A percentile compares a stretch with the other conserved stretches of the same genome.
These are phyloP conservation scores for Periglandula ipomoeae DNA, from an alignment of 2,329 filamentous ascomycete genomes.

Conservation along the genomic window DNA sequence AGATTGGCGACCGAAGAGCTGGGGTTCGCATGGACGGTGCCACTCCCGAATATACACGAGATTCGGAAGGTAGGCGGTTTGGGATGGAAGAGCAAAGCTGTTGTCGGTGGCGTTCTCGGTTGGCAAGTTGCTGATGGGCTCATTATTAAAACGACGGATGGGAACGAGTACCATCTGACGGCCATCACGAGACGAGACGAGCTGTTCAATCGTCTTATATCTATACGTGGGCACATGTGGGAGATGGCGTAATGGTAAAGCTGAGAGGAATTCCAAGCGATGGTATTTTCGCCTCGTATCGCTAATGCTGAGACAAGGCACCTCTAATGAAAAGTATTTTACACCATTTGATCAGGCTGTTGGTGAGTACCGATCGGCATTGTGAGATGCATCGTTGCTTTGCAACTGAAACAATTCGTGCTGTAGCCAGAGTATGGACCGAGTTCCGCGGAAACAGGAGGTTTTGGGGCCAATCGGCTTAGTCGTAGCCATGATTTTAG, in stretches of 20 bases:
- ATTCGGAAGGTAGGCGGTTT: conserved; percentile 72
- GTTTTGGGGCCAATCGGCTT: no score
- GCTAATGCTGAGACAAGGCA: no score
- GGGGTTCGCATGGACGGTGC: conserved; percentile 59
- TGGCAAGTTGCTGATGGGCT: conserved; percentile 69
- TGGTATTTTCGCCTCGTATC: no score
- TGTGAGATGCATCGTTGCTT: no score
- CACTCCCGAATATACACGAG: conserved; percentile 61
- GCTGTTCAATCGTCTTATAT: conserved; percentile 69
- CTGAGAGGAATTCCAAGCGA: no score
- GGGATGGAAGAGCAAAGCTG: conserved; percentile 76
- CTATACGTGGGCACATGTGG: conserved; percentile 77
- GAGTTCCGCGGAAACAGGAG: no score
- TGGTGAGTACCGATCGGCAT: no score
- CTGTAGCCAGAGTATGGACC: no score
- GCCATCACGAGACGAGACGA: conserved; percentile 66
- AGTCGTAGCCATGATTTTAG: no score
- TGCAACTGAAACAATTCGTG: no score
- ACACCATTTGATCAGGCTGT: no score
- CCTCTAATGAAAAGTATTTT: no score
- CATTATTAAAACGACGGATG: conserved; percentile 50
- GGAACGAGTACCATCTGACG: conserved; percentile 53
- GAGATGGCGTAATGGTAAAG: conserved; percentile 63
- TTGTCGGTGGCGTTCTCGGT: conserved; percentile 71
- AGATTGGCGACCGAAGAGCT: conserved; percentile 44